phyloP scores from a whole-genome alignment of 768 basidiomycete genomes.

The Hericium coralloides region DNA sequence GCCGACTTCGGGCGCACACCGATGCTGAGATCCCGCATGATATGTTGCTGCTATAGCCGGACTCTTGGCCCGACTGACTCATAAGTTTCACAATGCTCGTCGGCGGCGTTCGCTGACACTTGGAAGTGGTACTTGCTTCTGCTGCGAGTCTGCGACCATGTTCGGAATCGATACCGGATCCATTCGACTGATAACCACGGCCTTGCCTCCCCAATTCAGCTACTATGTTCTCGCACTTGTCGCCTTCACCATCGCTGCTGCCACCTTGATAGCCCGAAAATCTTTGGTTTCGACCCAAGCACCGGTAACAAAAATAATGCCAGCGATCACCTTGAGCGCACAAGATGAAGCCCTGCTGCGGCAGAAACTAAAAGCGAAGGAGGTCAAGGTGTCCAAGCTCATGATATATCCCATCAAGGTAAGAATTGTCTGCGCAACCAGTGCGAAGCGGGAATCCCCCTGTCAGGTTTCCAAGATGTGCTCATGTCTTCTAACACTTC shows the following conservation, averaged over 20 bases:
- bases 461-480: not conserved
- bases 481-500: not conserved
- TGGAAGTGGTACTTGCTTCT: not conserved
- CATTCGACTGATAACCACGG: not conserved
- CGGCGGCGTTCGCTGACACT: too few relatives aligned
- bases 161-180: not conserved
- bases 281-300: not conserved
- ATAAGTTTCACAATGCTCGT: too few relatives aligned
- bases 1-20: too few relatives aligned
- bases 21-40: too few relatives aligned
- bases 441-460: not conserved
- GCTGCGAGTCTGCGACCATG: not conserved
- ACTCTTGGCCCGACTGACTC: too few relatives aligned
- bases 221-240: not conserved
- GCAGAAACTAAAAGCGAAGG: not conserved
- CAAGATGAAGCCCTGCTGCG: not conserved
- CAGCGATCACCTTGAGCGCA: not conserved
- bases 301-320: not conserved
- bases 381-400: not conserved
- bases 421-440: not conserved
- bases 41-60: too few relatives aligned
- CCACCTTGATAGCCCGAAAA: not conserved
- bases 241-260: not conserved
- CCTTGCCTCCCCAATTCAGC: not conserved
- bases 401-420: slow-evolving; percentile 4